Evolutionary conservation across 495 filamentous ascomycete species (phyloP).

Genomic region (Peziza echinospora): DNA sequence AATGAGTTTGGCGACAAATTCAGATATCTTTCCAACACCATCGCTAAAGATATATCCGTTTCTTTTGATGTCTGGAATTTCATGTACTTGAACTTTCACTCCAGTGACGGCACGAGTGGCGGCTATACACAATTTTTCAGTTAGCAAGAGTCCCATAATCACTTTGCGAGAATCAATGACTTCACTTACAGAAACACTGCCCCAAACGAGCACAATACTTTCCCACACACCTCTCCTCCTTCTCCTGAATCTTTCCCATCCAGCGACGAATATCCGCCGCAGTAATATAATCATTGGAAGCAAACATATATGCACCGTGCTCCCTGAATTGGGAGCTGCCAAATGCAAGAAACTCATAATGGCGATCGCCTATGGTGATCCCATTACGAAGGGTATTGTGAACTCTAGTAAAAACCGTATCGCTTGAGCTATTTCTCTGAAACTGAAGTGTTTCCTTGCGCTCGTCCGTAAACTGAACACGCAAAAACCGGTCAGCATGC

Average conservation of each 20-base stretch:
- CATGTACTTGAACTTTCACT: constrained; percentile 25
- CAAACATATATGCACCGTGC: constrained; percentile 78
- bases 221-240: too few relatives aligned
- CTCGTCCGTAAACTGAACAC: constrained; percentile 81
- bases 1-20: constrained; percentile 47
- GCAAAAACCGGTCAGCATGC: constrained; percentile 62
- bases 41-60: constrained; percentile 61
- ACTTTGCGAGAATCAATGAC: neutral
- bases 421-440: neutral
- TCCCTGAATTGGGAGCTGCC: constrained; percentile 92
- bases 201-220: constrained; percentile 75
- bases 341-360: constrained; percentile 80
- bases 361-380: constrained; percentile 57
- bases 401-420: constrained; percentile 29
- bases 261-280: constrained; percentile 59
- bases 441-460: constrained; percentile 23
- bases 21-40: constrained; percentile 82
- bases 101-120: constrained; percentile 52
- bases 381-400: constrained; percentile 51
- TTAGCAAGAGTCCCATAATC: neutral
- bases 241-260: constrained; percentile 74
- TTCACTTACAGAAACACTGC: constrained; percentile 53
- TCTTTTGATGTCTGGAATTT: constrained; percentile 41
- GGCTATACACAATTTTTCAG: constrained; percentile 20
- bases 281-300: constrained; percentile 34